Conservation (phyloP, 2,329 filamentous ascomycete genomes). For the Apiospora kogelbergensis region DNA sequence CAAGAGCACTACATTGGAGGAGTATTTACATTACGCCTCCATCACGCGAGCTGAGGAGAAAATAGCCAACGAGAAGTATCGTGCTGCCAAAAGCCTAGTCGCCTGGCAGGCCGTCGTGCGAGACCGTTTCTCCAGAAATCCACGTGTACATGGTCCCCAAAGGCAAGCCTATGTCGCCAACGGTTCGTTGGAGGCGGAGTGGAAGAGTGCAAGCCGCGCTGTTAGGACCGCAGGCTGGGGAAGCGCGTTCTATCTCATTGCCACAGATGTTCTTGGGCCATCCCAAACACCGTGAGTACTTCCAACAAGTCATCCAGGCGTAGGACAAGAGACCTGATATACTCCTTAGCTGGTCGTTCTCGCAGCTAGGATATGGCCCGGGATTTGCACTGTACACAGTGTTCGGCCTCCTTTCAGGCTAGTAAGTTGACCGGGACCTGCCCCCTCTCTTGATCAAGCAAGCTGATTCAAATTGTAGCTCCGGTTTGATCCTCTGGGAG, state of each 20-base stretch:
- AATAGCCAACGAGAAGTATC: not conserved
- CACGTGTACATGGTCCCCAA: slow-evolving; percentile 15
- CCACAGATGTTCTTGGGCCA: slow-evolving; percentile 47
- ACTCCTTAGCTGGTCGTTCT: slow-evolving; percentile 13
- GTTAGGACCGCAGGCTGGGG: slow-evolving; percentile 46
- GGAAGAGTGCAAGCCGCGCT: slow-evolving; percentile 45
- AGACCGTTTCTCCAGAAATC: not conserved
- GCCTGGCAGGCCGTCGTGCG: not conserved
- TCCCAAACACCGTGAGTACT: slow-evolving; percentile 34
- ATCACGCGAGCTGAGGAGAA: slow-evolving; percentile 23
- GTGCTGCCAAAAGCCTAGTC: not conserved
- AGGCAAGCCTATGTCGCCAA: not conserved
- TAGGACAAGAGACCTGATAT: not conserved
- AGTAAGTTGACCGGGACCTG: slow-evolving; percentile 15
- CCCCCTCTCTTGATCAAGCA: not conserved
- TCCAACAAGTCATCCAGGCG: not conserved
- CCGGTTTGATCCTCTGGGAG: slow-evolving; percentile 47
- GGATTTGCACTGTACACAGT: slow-evolving; percentile 46
- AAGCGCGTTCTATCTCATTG: slow-evolving; percentile 49
- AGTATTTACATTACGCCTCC: slow-evolving; percentile 23
- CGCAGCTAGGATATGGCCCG: slow-evolving; percentile 40
- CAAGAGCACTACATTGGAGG: slow-evolving; percentile 18
- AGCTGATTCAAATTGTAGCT: slow-evolving; percentile 18
- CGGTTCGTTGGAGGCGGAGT: slow-evolving; percentile 41
- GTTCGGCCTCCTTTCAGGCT: slow-evolving; percentile 40